Conservation (phyloP, 23 red algal genomes). For the Gracilaria gracilis region DNA sequence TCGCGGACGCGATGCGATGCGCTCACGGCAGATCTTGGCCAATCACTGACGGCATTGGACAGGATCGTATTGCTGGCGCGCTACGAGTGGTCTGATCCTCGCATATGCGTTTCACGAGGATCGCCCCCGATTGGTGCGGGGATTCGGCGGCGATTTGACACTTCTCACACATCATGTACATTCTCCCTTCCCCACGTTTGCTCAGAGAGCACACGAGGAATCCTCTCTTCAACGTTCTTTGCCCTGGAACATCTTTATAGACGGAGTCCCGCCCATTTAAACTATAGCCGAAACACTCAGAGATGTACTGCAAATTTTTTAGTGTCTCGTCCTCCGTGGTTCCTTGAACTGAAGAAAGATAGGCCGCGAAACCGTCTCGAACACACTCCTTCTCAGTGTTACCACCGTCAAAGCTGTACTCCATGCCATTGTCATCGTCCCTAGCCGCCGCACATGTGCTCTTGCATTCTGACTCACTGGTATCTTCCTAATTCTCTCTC, state of each 20-base stretch:
- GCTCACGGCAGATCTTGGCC: no score
- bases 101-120: no score
- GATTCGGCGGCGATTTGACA: no score
- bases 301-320: background rate
- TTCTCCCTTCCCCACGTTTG: background rate
- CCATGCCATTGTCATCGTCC: background rate
- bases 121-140: no score
- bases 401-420: background rate
- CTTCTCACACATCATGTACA: no score
- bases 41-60: no score
- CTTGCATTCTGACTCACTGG: no score
- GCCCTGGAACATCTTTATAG: background rate
- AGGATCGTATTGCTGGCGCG: no score
- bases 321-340: background rate
- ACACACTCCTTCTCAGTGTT: background rate
- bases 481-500: background rate
- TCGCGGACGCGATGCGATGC: no score
- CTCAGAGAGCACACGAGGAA: background rate
- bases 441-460: background rate
- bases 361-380: background rate
- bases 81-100: no score
- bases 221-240: background rate
- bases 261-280: background rate
- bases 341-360: background rate
- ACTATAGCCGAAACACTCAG: background rate